A percentile compares a stretch with the other conserved stretches of the same genome.
Conservation (phyloP, 805 yeast species). For the Brettanomyces custersianus region DNA sequence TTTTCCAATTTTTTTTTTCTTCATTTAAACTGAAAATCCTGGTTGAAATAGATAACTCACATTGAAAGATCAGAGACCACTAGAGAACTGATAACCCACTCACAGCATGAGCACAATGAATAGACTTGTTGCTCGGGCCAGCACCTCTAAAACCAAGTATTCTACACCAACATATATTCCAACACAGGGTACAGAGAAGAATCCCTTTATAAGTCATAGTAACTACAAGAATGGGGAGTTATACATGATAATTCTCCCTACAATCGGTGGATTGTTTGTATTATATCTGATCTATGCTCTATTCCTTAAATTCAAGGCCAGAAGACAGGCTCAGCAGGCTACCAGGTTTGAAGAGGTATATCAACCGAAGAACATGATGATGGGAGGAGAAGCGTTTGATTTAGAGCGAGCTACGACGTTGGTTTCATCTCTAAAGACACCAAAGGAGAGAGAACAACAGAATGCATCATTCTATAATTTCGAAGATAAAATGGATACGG, state of each 20-base stretch:
- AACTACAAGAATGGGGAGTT: slow-evolving; percentile 18
- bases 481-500: background rate
- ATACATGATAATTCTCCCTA: slow-evolving; percentile 20
- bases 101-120: too few species aligned
- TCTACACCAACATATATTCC: slow-evolving; percentile 11
- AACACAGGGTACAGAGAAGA: slow-evolving; percentile 6
- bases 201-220: slow-evolving; percentile 18
- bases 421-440: background rate
- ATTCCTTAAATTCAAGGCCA: slow-evolving; percentile 16
- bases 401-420: slow-evolving; percentile 2
- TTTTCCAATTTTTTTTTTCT: too few species aligned
- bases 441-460: background rate
- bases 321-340: slow-evolving; percentile 13
- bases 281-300: slow-evolving; percentile 15
- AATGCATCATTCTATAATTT: background rate
- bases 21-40: too few species aligned
- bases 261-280: slow-evolving; percentile 15
- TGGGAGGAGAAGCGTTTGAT: background rate
- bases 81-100: too few species aligned
- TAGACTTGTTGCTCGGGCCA: too few species aligned
- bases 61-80: too few species aligned
- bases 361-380: slow-evolving; percentile 6
- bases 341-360: slow-evolving; percentile 9
- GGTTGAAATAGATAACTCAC: too few species aligned
- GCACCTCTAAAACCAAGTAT: too few species aligned